Base-by-base conservation (phyloP, 345 rosid species). In the Rhodamnia argentea region DNA sequence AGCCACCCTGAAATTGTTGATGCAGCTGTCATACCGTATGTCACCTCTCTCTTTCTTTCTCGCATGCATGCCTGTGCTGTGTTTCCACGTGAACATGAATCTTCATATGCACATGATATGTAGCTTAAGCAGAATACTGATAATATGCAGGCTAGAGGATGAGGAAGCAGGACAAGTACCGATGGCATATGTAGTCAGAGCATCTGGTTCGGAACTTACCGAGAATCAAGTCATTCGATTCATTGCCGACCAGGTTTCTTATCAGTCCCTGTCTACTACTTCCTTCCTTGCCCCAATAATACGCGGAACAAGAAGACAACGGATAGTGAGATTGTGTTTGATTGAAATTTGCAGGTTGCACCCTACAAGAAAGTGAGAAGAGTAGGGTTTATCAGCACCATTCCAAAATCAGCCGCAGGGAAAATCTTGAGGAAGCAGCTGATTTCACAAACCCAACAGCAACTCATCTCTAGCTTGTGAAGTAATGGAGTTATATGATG, bases 121-220 rank as follows among this genome's bases (percentile, higher is more conserved):
- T 62, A 29, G 40, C 14, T 62, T 29, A 62, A 62, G 42, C 75
- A 62, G 15, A 1, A 62, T 29, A 1, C 42, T 62, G 75, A 62
- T 62, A 29, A 14, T 29, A 15, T 86, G 85, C 91, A 93, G 95
- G 56, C 47, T 93, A 58, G 93, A 92, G 89, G 95, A 93, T 88
- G 92, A 92, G 84, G 94, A 90, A 84, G 91, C 95, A 52, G 95
- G 97, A 57, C 94, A 93, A 87, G 90, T 91, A 86, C 97, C 95
- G 11, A 89, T 93, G 94, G 97, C 95, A 24, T 92, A 93, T 85
- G 92, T 93, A 14, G 97, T 94, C n/a, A 88, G 88, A 87, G 89
- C 90, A 85, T 82, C 88, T 1, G 89, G 85, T 47, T 91, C 94
- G 47, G 85, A 86, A 53, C 94, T 94, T 81, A 93, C 89, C 0